Percentiles rank a stretch among this genome's conserved stretches.
Conservation (phyloP, 441 rosid species). For the Erodium texanum region DNA sequence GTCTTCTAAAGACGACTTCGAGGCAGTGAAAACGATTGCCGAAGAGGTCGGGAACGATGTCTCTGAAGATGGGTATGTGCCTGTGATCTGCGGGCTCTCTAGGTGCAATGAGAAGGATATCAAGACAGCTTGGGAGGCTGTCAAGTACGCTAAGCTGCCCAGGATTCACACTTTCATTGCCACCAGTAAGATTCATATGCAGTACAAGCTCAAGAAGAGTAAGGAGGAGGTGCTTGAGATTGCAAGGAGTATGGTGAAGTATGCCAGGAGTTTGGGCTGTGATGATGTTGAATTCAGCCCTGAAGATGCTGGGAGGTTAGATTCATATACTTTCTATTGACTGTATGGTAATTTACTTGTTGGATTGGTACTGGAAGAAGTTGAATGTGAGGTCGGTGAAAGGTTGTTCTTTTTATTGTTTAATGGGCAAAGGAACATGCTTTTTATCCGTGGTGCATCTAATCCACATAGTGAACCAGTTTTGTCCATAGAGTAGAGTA, state of each 20-base stretch:
- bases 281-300: constrained; percentile 84
- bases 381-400: not conserved
- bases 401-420: not conserved
- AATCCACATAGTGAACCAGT: no score
- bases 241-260: constrained; percentile 56
- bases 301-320: constrained; percentile 85
- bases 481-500: no score
- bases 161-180: constrained; percentile 84
- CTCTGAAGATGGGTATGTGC: constrained; percentile 55
- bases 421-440: not conserved
- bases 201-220: constrained; percentile 68
- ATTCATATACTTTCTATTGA: not conserved
- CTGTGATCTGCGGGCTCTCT: constrained; percentile 81
- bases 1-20: constrained; percentile 74
- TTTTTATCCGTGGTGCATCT: not conserved
- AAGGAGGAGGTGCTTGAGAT: constrained; percentile 62
- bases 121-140: constrained; percentile 75
- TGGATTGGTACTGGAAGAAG: not conserved
- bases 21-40: constrained; percentile 66
- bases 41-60: constrained; percentile 54
- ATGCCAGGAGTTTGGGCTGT: constrained; percentile 70
- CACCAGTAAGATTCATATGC: constrained; percentile 71
- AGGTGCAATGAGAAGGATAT: constrained; percentile 81
- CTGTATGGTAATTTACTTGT: not conserved
- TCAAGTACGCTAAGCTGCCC: constrained; percentile 67